Percentiles rank a stretch among this genome's conserved stretches.
These are phyloP conservation scores for Zygoascus sp. DNA, from an alignment of 1,139 yeast species.

Conservation along the genomic window DNA sequence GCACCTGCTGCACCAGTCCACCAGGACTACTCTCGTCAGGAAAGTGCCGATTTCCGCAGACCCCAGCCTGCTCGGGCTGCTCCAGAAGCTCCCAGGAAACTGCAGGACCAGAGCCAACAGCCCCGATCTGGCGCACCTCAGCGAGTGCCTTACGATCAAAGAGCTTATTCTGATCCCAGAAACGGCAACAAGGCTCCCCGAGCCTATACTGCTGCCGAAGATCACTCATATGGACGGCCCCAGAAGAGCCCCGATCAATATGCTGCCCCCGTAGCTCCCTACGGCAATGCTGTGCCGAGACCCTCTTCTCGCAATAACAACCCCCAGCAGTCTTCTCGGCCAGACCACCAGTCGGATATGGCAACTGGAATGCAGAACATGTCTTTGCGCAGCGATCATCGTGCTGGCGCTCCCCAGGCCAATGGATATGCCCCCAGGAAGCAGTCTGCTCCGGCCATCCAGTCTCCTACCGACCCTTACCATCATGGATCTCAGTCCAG, in stretches of 20 bases:
- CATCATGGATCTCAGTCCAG: neutral
- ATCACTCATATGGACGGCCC: neutral
- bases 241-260: neutral
- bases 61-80: neutral
- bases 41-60: neutral
- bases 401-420: neutral
- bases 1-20: neutral
- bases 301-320: neutral
- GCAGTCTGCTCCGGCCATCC: neutral
- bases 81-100: neutral
- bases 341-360: neutral
- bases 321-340: neutral
- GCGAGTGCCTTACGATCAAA: neutral
- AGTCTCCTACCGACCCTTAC: neutral
- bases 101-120: no score
- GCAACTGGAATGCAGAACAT: neutral
- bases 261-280: neutral
- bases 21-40: neutral
- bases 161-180: no score
- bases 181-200: neutral
- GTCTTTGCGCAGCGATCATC: neutral
- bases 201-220: neutral
- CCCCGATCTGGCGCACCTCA: no score
- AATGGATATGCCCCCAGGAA: neutral
- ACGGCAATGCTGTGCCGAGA: neutral